phyloP scores from a whole-genome alignment of 1,284 basidiomycete species.

The Leucoagaricus sp. region DNA sequence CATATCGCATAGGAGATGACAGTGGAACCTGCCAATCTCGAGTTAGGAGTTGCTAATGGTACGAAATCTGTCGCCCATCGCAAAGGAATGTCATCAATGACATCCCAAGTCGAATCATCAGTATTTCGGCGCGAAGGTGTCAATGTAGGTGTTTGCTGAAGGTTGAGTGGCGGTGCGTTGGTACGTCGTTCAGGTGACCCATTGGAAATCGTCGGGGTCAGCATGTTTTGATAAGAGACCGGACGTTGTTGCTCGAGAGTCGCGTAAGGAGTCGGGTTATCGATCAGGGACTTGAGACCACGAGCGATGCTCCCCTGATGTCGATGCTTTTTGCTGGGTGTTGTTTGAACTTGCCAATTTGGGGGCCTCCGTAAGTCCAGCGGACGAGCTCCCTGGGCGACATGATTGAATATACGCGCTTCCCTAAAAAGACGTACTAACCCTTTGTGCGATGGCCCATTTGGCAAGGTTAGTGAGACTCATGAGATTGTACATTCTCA shows the following conservation, averaged over 20 bases:
- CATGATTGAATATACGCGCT: constrained; percentile 7
- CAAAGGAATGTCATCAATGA: constrained; percentile 73
- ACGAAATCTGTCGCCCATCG: constrained; percentile 83
- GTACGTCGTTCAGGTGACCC: constrained; percentile 11
- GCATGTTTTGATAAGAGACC: constrained; percentile 26
- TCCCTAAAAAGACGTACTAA: constrained; percentile 27
- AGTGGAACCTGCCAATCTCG: constrained; percentile 58
- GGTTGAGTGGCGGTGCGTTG: constrained; percentile 11
- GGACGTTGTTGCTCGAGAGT: constrained; percentile 28
- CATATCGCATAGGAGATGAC: constrained; percentile 70
- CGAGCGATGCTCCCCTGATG: constrained; percentile 59
- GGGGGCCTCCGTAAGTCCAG: constrained; percentile 57
- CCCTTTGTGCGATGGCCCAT: constrained; percentile 70
- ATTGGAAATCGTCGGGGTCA: constrained; percentile 21
- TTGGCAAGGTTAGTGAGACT: constrained; percentile 73
- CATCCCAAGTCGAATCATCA: constrained; percentile 64
- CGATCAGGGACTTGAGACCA: constrained; percentile 57
- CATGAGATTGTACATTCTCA: constrained; percentile 76
- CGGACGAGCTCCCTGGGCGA: constrained; percentile 54
- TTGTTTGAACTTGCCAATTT: constrained; percentile 52
- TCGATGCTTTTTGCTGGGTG: constrained; percentile 54
- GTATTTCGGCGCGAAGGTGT: constrained; percentile 31
- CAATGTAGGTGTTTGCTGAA: constrained; percentile 20
- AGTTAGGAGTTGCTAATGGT: constrained; percentile 64
- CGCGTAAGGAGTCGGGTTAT: constrained; percentile 34